Evolutionary conservation across 345 rosid genomes (phyloP).

Genomic region (Hevea brasiliensis): DNA sequence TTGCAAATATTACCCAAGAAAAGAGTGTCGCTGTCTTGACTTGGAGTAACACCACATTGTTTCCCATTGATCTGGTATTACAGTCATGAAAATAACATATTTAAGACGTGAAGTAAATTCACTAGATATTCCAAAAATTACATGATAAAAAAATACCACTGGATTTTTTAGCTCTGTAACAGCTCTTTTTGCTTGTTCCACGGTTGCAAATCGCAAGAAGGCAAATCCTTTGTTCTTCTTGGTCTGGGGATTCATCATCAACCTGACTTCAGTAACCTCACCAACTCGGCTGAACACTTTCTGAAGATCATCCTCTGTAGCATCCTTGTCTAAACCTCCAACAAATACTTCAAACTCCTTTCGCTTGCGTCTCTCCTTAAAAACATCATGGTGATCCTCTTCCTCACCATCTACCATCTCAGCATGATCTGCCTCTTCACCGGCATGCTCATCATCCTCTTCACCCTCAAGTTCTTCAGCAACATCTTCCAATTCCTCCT

Average conservation of each 20-base stretch:
- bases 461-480: slow-evolving; percentile 58
- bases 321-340: slow-evolving; percentile 90
- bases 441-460: slow-evolving; percentile 51
- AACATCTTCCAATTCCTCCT: slow-evolving; percentile 59
- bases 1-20: slow-evolving; percentile 94
- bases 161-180: slow-evolving; percentile 74
- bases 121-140: slow-evolving; percentile 33
- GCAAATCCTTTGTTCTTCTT: slow-evolving; percentile 97
- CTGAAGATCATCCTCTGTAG: slow-evolving; percentile 73
- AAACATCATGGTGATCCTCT: slow-evolving; percentile 66
- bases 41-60: slow-evolving; percentile 89
- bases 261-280: slow-evolving; percentile 77
- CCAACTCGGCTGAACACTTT: slow-evolving; percentile 78
- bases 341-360: slow-evolving; percentile 96
- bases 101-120: slow-evolving; percentile 30
- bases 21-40: slow-evolving; percentile 94
- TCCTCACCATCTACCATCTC: slow-evolving; percentile 50
- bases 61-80: slow-evolving; percentile 90
- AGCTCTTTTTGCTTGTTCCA: slow-evolving; percentile 92
- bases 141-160: slow-evolving; percentile 61
- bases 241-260: slow-evolving; percentile 85
- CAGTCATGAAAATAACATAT: slow-evolving; percentile 36
- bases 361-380: slow-evolving; percentile 83
- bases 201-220: slow-evolving; percentile 84
- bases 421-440: slow-evolving; percentile 48